Evolutionary conservation across 2,329 filamentous ascomycete species (phyloP), one percentile per base, ranked within the genome.

Genomic region (Fusarium sambucinum): DNA sequence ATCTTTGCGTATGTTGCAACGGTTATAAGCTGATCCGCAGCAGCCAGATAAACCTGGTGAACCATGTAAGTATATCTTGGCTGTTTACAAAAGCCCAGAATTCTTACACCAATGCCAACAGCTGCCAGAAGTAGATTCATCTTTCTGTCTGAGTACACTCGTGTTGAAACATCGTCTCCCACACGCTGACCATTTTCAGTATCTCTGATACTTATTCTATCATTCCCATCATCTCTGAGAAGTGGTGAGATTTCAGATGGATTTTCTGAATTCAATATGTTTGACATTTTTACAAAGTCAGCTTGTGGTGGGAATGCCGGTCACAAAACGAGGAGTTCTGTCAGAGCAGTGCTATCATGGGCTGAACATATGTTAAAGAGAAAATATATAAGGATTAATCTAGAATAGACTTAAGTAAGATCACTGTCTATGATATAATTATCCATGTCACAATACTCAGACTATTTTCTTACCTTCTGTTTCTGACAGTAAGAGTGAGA

Each of bases 1-100:
- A 95, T 94, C 66, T 86, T 88, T 50, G 90, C 90, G 77, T 94
- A 94, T n/a, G 86, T 89, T n/a, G 89, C 88, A 48, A 94, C 87
- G 30, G 92, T 89, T 55, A 94, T 87, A 1, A 92, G 92, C 77
- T 94, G 91, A 74, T 95, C 92, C 51, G 90, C 84, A 6, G 92
- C 90, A 21, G 89, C 86, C 10, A 95, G 83, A 74, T 92, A 92
- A 40, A 94, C 81, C 89, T 91, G 45, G 32, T 16, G 11, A 23
- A 19, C 8, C 14, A 16, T 59, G 47, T 68, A 30, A 68, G 54
- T 44, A 44, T 10, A 46, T 14, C 12, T 50, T 50, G 19, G 21
- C 35, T 6, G 16, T 25, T 37, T 50, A 5, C 3, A 44, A 13
- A 44, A 13, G 23, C 17, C 4, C 12, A n/a, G 17, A 19, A 19